These are phyloP conservation scores for Pseudoturritis turrita DNA, from an alignment of 345 rosid genomes.

Conservation along the genomic window DNA sequence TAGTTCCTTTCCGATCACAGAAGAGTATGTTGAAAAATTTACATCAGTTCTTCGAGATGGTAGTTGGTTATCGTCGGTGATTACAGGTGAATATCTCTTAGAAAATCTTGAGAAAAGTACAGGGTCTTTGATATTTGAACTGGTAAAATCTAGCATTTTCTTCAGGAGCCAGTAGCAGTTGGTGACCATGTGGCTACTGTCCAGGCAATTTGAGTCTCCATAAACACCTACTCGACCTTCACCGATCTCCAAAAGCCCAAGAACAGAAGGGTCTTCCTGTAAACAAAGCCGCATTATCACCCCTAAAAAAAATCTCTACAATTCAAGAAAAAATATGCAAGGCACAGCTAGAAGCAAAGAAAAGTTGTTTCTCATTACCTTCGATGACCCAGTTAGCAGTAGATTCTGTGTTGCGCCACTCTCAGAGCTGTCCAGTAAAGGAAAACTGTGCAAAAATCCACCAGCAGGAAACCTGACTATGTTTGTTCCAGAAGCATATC, in stretches of 20 bases:
- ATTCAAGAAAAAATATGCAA: background rate
- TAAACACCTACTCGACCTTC: constrained; percentile 84
- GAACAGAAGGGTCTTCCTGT: constrained; percentile 88
- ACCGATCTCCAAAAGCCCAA: constrained; percentile 72
- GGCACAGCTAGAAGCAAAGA: background rate
- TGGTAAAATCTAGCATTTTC: constrained; percentile 80
- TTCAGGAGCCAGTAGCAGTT: constrained; percentile 91
- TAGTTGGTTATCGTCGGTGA: constrained; percentile 58
- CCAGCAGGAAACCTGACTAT: constrained; percentile 88
- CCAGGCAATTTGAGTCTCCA: constrained; percentile 96
- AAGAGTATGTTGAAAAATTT: constrained; percentile 77
- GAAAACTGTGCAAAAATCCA: constrained; percentile 83
- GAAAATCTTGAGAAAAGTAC: constrained; percentile 59
- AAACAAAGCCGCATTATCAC: constrained; percentile 9
- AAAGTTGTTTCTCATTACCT: constrained; percentile 36
- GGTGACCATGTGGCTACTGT: constrained; percentile 98
- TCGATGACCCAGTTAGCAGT: constrained; percentile 51
- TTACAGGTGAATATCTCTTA: constrained; percentile 49
- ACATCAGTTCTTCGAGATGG: constrained; percentile 89
- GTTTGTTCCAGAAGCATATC: constrained; percentile 97
- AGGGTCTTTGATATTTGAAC: constrained; percentile 62
- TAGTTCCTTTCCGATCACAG: constrained; percentile 71
- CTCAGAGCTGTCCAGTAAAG: constrained; percentile 90
- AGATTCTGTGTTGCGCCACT: constrained; percentile 93
- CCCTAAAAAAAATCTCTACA: background rate